Evolutionary conservation across 164 flowering plant species (phyloP).

Genomic region (Stephania cephalantha): DNA sequence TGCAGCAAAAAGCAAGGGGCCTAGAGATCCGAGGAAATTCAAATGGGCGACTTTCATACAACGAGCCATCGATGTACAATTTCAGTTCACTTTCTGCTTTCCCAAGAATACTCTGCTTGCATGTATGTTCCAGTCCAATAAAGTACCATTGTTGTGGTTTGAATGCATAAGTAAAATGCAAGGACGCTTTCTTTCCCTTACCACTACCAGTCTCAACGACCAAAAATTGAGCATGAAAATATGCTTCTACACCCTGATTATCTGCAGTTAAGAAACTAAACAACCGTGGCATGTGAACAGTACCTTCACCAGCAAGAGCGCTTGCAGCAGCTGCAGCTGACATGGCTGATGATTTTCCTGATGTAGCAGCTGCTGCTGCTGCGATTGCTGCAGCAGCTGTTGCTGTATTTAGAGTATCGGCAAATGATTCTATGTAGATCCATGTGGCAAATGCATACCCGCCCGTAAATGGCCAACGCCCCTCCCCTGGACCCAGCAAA

Average conservation of each 20-base stretch:
- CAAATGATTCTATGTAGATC: constrained; percentile 98
- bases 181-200: constrained; percentile 86
- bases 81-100: constrained; percentile 91
- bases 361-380: constrained; percentile 95
- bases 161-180: constrained; percentile 97
- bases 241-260: constrained; percentile 97
- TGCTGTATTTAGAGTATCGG: constrained; percentile 93
- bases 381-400: constrained; percentile 98
- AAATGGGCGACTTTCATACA: constrained; percentile 91
- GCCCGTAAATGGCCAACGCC: constrained; percentile 94
- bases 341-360: constrained; percentile 97
- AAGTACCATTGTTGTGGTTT: constrained; percentile 99
- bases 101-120: constrained; percentile 81
- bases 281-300: constrained; percentile 95
- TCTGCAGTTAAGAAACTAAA: constrained; percentile 97
- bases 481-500: constrained; percentile 94
- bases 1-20: constrained; percentile 97
- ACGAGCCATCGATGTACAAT: constrained; percentile 82
- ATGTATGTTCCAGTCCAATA: constrained; percentile 83
- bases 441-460: constrained; percentile 98
- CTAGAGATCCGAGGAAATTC: constrained; percentile 91
- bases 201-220: constrained; percentile 96
- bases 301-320: constrained; percentile 99
- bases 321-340: constrained; percentile 99
- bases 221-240: constrained; percentile 97